phyloP scores from a whole-genome alignment of 129 eudicot species.

The Ambrosia artemisiifolia region DNA sequence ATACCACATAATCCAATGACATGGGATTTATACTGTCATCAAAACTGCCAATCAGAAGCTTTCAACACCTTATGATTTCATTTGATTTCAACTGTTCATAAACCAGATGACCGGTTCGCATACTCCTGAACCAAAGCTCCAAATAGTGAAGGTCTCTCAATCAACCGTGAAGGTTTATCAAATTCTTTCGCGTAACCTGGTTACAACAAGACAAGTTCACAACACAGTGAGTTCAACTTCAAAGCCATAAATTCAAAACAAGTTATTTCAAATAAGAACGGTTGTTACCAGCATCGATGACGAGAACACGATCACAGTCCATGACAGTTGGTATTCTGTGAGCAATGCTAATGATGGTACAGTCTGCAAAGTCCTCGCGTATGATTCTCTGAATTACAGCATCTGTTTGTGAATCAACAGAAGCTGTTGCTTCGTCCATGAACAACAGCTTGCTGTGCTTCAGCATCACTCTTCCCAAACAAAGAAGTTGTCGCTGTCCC shows the following conservation, averaged over 20 bases:
- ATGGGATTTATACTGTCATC: background rate
- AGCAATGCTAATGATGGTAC: conserved; percentile 66
- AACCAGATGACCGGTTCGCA: conserved; percentile 34
- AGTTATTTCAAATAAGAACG: background rate
- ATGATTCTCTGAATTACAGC: conserved; percentile 57
- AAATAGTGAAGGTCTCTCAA: conserved; percentile 37
- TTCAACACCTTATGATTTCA: background rate
- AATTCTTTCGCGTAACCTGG: conserved; percentile 44
- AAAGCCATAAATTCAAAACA: background rate
- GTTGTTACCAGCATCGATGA: conserved; percentile 46
- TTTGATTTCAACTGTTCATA: conserved; percentile 13
- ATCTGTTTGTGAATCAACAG: conserved; percentile 75
- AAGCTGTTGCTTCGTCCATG: conserved; percentile 86
- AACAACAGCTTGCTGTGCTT: conserved; percentile 54
- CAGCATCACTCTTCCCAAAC: conserved; percentile 65
- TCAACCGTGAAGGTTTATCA: conserved; percentile 38
- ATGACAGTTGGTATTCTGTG: conserved; percentile 67
- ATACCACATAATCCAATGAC: conserved; percentile 1
- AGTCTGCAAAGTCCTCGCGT: conserved; percentile 44
- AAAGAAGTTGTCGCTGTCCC: conserved; percentile 73
- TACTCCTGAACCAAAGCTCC: conserved; percentile 47
- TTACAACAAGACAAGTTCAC: background rate
- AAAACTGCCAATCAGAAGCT: background rate
- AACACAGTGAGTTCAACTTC: background rate
- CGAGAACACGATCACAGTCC: conserved; percentile 56